Conservation (phyloP, 2,329 filamentous ascomycete genomes). For the Neofusicoccum sp. region DNA sequence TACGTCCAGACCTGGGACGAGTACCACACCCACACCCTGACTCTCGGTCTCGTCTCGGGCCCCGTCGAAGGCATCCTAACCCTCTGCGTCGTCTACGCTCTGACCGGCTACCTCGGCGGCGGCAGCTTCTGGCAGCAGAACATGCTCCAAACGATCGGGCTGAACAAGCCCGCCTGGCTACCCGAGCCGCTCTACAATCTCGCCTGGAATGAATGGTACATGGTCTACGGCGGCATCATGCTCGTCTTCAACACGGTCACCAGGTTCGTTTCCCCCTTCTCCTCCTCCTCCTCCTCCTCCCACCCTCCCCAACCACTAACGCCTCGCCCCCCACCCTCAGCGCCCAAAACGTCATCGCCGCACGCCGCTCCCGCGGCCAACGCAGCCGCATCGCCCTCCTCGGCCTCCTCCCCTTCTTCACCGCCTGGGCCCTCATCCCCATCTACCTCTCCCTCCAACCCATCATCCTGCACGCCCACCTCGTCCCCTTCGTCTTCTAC, state of each 20-base stretch:
- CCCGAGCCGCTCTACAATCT: conserved; percentile 72
- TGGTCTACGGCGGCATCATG: conserved; percentile 79
- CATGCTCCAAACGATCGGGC: conserved; percentile 67
- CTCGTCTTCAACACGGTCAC: conserved; percentile 81
- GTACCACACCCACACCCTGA: conserved; percentile 95
- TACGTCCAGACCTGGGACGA: conserved; percentile 99
- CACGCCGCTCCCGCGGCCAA: conserved; percentile 72
- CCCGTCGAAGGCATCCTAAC: conserved; percentile 93
- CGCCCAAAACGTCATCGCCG: conserved; percentile 78
- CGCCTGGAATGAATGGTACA: conserved; percentile 88
- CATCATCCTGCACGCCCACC: conserved; percentile 73
- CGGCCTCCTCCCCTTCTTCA: conserved; percentile 78
- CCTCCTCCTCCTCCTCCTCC: background rate
- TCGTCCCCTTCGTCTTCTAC: conserved; percentile 87
- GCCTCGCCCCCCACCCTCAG: conserved; percentile 40
- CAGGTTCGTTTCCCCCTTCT: conserved; percentile 45
- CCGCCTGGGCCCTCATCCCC: conserved; percentile 73
- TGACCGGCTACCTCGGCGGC: conserved; percentile 82
- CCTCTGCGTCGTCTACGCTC: conserved; percentile 73
- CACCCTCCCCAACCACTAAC: background rate
- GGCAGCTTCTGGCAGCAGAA: conserved; percentile 91
- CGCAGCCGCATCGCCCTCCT: conserved; percentile 71
- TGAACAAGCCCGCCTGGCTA: conserved; percentile 63
- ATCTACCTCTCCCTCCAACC: conserved; percentile 84
- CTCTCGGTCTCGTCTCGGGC: conserved; percentile 85